Percentiles rank a stretch among this genome's conserved stretches.
phyloP scores from a whole-genome alignment of 2,329 filamentous ascomycete genomes.

The Zopfia rhizophila region DNA sequence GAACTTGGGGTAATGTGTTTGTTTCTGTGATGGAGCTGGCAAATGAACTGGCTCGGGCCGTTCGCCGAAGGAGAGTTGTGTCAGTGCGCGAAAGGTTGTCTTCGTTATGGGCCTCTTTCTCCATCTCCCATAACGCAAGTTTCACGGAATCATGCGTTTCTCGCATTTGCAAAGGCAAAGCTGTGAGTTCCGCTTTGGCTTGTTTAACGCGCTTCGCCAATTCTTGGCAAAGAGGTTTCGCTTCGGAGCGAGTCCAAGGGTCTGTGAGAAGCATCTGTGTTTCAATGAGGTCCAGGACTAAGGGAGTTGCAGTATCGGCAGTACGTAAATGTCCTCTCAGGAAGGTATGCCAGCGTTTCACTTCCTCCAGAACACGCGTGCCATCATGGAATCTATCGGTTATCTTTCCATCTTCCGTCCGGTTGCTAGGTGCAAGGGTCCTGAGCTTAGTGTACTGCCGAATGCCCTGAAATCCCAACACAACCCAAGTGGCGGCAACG shows the following conservation, averaged over 20 bases:
- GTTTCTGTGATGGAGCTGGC: too few relatives aligned
- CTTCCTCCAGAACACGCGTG: slow-evolving; percentile 10
- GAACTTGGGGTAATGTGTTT: too few relatives aligned
- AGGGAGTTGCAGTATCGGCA: slow-evolving; percentile 20
- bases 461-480: slow-evolving; percentile 47
- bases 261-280: slow-evolving; percentile 18
- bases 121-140: slow-evolving; percentile 14
- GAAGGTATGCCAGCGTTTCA: slow-evolving; percentile 26
- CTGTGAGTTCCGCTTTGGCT: background rate
- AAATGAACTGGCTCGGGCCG: too few relatives aligned
- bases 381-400: slow-evolving; percentile 25
- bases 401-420: background rate
- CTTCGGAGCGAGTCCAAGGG: slow-evolving; percentile 2
- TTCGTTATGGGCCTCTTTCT: slow-evolving; percentile 15
- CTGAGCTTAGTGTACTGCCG: slow-evolving; percentile 32
- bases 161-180: slow-evolving; percentile 4
- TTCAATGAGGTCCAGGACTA: slow-evolving; percentile 25
- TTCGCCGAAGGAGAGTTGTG: too few relatives aligned
- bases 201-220: slow-evolving; percentile 7
- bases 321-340: slow-evolving; percentile 12
- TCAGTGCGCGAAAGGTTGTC: too few relatives aligned
- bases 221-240: slow-evolving; percentile 7
- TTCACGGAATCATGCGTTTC: slow-evolving; percentile 6
- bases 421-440: slow-evolving; percentile 2
- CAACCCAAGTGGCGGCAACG: slow-evolving; percentile 51